These are phyloP conservation scores for Lantana camara DNA, from an alignment of 257 asterid genomes.

Conservation along the genomic window DNA sequence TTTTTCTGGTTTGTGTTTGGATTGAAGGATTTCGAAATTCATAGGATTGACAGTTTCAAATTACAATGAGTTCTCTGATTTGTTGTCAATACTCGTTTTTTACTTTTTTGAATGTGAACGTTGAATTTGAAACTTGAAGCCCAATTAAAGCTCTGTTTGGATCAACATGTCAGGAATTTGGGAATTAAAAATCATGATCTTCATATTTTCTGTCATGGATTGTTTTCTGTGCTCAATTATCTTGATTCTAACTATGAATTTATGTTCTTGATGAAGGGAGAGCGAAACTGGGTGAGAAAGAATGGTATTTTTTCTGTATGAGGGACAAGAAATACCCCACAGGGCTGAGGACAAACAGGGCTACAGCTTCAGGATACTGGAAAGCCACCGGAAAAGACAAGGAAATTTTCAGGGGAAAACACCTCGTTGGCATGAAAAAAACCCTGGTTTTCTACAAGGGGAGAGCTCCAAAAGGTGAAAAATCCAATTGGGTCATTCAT, in stretches of 20 bases:
- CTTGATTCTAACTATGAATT: neutral
- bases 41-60: neutral
- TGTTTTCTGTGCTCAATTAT: neutral
- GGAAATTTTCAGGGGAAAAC: slow-evolving; percentile 56
- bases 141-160: too few relatives aligned
- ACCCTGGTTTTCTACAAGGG: slow-evolving; percentile 81
- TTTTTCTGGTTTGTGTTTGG: too few relatives aligned
- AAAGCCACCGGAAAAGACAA: slow-evolving; percentile 87
- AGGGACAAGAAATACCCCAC: slow-evolving; percentile 83
- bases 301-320: slow-evolving; percentile 81
- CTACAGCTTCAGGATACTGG: slow-evolving; percentile 81
- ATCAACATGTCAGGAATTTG: too few relatives aligned
- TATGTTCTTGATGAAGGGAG: slow-evolving; percentile 44
- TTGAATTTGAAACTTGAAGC: too few relatives aligned
- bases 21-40: too few relatives aligned
- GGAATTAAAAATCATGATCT: too few relatives aligned
- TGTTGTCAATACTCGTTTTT: too few relatives aligned
- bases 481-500: slow-evolving; percentile 76
- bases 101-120: too few relatives aligned
- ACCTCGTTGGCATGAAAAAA: slow-evolving; percentile 72
- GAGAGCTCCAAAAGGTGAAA: slow-evolving; percentile 82
- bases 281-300: slow-evolving; percentile 74
- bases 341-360: slow-evolving; percentile 74
- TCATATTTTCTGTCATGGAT: too few relatives aligned
- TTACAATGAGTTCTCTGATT: too few relatives aligned